Evolutionary conservation across 164 flowering plant species (phyloP).

Genomic region (Warburgia ugandensis): DNA sequence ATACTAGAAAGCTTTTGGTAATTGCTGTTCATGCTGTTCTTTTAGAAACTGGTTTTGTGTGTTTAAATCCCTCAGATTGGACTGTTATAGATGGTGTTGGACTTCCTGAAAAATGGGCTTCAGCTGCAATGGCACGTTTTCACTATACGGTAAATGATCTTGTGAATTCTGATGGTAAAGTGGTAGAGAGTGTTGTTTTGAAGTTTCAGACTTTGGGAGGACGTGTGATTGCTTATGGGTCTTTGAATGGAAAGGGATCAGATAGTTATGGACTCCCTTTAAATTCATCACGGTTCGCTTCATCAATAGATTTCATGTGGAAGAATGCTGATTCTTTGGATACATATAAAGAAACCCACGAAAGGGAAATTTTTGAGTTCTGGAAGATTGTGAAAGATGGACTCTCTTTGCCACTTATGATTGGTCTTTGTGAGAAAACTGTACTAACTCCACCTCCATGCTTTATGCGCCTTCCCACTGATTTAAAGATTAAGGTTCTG

Average conservation of each 20-base stretch:
- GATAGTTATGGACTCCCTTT: constrained; percentile 24
- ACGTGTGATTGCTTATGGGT: constrained; percentile 51
- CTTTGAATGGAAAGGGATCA: constrained; percentile 25
- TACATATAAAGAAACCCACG: constrained; percentile 15
- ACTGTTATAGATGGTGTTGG: constrained; percentile 26
- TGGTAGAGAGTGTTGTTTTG: constrained; percentile 32
- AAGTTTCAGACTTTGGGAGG: constrained; percentile 52
- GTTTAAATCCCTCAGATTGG: constrained; percentile 26
- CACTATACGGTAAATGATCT: constrained; percentile 50
- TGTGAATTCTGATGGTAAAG: constrained; percentile 3
- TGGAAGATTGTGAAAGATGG: constrained; percentile 79
- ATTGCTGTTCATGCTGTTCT: constrained; percentile 69
- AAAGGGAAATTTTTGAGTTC: constrained; percentile 46
- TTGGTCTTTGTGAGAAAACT: constrained; percentile 54
- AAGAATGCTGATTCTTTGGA: not conserved
- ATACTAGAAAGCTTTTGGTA: constrained; percentile 28
- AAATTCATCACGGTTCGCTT: constrained; percentile 35
- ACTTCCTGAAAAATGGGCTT: constrained; percentile 37
- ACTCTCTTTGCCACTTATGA: constrained; percentile 63
- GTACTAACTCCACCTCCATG: constrained; percentile 58
- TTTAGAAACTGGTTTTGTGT: constrained; percentile 66
- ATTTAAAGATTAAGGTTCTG: constrained; percentile 55
- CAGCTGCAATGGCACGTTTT: constrained; percentile 21
- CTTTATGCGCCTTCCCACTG: constrained; percentile 62
- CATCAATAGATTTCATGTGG: constrained; percentile 31